Base-by-base conservation (phyloP, 176 grass and related monocot genomes). In the Luzula sylvatica region DNA sequence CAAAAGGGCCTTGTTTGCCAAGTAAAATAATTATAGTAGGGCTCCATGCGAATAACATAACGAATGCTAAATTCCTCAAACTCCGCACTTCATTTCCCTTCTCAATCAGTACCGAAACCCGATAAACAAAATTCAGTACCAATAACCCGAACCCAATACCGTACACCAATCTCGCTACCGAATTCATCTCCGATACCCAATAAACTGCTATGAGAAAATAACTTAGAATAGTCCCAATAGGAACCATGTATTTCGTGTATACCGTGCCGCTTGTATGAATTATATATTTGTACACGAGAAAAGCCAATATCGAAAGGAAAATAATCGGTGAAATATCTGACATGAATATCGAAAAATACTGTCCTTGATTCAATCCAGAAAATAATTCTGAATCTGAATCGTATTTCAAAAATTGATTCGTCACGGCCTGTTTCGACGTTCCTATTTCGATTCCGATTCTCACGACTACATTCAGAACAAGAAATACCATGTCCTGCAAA, bases 21-120 rank as follows among this genome's bases (percentile, higher is more conserved):
- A 96, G 42, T 46, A 96, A 70, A 55, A 96, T 79, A 62, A 96
- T 63, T 26, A 89, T 86, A 72, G 84, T 86, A 58, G 90, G 76
- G 41, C 74, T 82, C 90, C 80, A 96, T 58, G 90, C 76, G 64
- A 77, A 82, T 55, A 96, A 41, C 77, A 96, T 79, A 26, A 44
- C 45, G 42, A 61, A 56, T 63, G 68, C 58, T 43, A 79, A 79
- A 70, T 52, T 51, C 43, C 68, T 69, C 49, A 89, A 61, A 45
- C 73, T 76, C 76, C 58, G 55, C 42, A 50, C 69, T 51, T 52
- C 48, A 41, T 68, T 72, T 53, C 38, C 47, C 53, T 28, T 64
- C 73, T 66, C 67, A 50, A 46, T 49, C 63, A 40, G 29, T 21
- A 21, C 30, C 49, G 79, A 46, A 44, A 81, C 29, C 17, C 64